phyloP scores from a whole-genome alignment of 352 stramenopile species.

The Globisporangium abappressorium region DNA sequence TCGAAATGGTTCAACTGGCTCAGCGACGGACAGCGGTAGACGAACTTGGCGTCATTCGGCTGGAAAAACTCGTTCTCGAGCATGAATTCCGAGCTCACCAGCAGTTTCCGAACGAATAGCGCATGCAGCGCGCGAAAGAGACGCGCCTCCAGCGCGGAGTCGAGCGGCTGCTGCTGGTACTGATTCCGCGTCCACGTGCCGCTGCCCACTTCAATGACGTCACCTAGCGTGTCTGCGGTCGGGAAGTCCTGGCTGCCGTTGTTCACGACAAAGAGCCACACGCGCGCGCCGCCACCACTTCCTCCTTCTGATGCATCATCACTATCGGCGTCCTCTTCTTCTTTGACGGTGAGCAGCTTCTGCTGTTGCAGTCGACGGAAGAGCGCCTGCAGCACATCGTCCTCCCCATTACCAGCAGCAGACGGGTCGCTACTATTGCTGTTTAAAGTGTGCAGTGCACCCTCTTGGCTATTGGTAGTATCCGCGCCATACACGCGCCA shows the following conservation, averaged over 20 bases:
- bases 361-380: constrained; percentile 38
- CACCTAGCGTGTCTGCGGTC: constrained; percentile 19
- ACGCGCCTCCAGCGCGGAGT: constrained; percentile 22
- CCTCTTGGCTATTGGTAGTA: not conserved
- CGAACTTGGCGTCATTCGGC: constrained; percentile 57
- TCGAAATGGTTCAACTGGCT: constrained; percentile 58
- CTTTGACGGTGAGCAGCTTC: constrained; percentile 32
- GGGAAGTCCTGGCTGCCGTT: constrained; percentile 24
- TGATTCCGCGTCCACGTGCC: constrained; percentile 21
- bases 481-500: constrained; percentile 46
- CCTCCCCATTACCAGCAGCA: constrained; percentile 18
- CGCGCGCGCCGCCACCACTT: not conserved
- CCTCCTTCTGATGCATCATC: not conserved
- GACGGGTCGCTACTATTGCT: not conserved
- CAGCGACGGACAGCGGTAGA: constrained; percentile 59
- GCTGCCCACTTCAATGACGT: constrained; percentile 28
- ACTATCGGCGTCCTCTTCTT: not conserved
- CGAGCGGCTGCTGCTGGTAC: constrained; percentile 9
- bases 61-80: constrained; percentile 33
- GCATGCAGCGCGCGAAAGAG: constrained; percentile 44
- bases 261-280: constrained; percentile 64
- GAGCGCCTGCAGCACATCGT: constrained; percentile 25
- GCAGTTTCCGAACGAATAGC: constrained; percentile 28
- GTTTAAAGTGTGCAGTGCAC: not conserved
- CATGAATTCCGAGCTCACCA: constrained; percentile 43